Evolutionary conservation across 1,284 basidiomycete species (phyloP), one percentile per base, ranked within the genome.

Genomic region (Exobasidium cylindrosporum): DNA sequence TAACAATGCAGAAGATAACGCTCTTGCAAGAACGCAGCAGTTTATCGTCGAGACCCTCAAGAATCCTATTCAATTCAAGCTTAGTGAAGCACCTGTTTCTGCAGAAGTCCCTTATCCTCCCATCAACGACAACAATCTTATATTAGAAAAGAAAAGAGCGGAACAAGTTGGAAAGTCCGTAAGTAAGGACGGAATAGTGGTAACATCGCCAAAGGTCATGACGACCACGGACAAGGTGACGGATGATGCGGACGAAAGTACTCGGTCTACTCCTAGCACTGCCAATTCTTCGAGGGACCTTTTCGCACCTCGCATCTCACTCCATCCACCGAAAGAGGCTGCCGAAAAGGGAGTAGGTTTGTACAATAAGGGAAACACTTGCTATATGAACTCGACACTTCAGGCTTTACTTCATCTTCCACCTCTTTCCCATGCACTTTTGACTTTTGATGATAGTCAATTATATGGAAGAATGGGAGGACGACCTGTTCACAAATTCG

Each of bases 391-490:
- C 81, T 93, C 92, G 68, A 91, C 90, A 32, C 83, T 98, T 62
- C 96, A 99, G 83, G 92, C 92, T 70, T 84, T 98, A 54, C 82
- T 97, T 23, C 94, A 98, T 79, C 97, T 95, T 0, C 88, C 94
- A 7, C 92, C 94, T 2, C 84, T 99, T 21, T 84, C 96, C 30
- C 85, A 86, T 66, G 81, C 90, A 40, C 80, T 94, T 11, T 65
- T 85, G 31, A 82, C 73, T 13, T 72, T 94, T 74, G 81, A 82
- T 23, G 81, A 82, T 54, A 79, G 83, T 3, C 79, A 83, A 47
- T 84, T 85, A 84, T 70, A 73, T 82, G 81, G 67, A 1, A 56
- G 60, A 56, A 47, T 44, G 45, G 58, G 69, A 40, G 66, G 73
- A 46, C 67, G 62, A 89, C 88, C 89, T 81, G 82, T 82, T 26